Percentiles rank a stretch among this genome's conserved stretches.
Conservation (phyloP, 306 rosid genomes). For the Vicia faba region DNA sequence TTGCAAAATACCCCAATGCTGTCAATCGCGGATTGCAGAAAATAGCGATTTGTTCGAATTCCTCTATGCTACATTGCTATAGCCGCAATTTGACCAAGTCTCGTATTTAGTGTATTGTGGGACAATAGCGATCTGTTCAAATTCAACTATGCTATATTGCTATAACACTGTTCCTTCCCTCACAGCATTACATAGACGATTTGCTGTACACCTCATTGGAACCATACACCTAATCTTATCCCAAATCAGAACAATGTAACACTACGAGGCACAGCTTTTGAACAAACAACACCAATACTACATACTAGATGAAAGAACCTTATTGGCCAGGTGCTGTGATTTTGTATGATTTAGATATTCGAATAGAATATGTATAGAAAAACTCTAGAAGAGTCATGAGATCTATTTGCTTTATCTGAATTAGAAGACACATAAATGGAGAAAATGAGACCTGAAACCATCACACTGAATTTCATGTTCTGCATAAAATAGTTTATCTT, state of each 20-base stretch:
- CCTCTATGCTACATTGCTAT: too few relatives aligned
- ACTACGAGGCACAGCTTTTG: not conserved
- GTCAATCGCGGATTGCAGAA: too few relatives aligned
- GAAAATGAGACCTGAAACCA: slow-evolving; percentile 8
- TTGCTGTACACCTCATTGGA: slow-evolving; percentile 7
- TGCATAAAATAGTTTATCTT: slow-evolving; percentile 31
- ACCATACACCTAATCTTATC: slow-evolving; percentile 7
- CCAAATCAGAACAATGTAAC: not conserved
- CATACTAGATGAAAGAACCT: slow-evolving; percentile 12
- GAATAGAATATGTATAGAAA: not conserved
- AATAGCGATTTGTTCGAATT: too few relatives aligned
- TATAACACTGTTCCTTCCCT: too few relatives aligned
- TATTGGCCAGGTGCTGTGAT: not conserved
- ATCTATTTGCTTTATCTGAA: not conserved
- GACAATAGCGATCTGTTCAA: too few relatives aligned
- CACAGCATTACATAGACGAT: not conserved
- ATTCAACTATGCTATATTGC: too few relatives aligned
- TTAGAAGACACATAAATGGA: not conserved
- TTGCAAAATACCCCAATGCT: not conserved
- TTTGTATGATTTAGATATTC: slow-evolving; percentile 4
- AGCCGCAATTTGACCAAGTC: too few relatives aligned
- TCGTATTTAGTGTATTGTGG: too few relatives aligned
- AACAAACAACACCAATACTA: slow-evolving; percentile 7
- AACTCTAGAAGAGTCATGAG: slow-evolving; percentile 1
- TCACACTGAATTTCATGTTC: slow-evolving; percentile 26